Base-by-base conservation (phyloP, 2,329 filamentous ascomycete species). In the Penicillium sp. region DNA sequence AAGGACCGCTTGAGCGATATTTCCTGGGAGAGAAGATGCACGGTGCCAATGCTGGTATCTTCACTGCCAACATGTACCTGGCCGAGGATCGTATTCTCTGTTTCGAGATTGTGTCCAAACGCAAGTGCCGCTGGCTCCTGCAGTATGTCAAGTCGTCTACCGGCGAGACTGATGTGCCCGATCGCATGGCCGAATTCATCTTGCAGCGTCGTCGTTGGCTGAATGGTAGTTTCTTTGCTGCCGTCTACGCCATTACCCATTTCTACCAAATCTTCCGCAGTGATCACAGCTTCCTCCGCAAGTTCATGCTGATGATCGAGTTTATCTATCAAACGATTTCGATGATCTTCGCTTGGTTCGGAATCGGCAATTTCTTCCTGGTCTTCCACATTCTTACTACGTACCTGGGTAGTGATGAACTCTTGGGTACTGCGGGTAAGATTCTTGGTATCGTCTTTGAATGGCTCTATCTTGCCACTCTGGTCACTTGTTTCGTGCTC, bases 311-410 rank as follows among this genome's bases (percentile, higher is more conserved):
- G 77, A 85, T 96, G 69, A 78, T 98, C 67, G 95, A 99, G 75
- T 98, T 97, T 76, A 81, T 90, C 67, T 99, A 97, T 80, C 93
- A 97, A 77, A 95, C 92, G 1, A 84, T 88, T 77, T 96, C 91
- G 83, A 97, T 98, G 91, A 85, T 99, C 72, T 99, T 98, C 75
- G 93, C 95, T 55, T 99, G 95, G 95, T 98, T 99, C 74, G 92
- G 90, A 69, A 95, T 98, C 72, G 90, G 95, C 73, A 99, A 99
- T 80, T 99, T 99, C 84, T 99, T 98, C 85, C 81, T 99, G 72
- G 94, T 99, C 68, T 99, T 99, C 82, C 93, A 93, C 76, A 98
- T 99, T 73, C 82, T 99, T 65, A 98, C 94, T 1, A 89, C 88
- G 11, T 96, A 93, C 70, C 82, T 99, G 65, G 90, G 91, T 48